Evolutionary conservation across 2,329 filamentous ascomycete genomes (phyloP), one percentile per base, ranked within the genome.

Genomic region (Botryotinia convoluta): DNA sequence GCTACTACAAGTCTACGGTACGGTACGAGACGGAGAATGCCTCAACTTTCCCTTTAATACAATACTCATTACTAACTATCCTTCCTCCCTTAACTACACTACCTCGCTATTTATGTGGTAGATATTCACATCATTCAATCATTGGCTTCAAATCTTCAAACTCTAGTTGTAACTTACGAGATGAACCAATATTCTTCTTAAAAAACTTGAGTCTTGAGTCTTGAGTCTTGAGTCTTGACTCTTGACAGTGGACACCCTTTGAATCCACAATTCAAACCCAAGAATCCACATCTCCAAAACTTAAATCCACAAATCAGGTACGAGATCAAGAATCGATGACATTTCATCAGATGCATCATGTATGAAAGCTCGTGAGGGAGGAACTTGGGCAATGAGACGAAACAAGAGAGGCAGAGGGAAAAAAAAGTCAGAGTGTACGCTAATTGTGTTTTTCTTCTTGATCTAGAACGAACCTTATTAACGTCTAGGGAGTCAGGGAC

Each of bases 261-360:
- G n/a, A 29, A 42, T 63, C 60, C 60, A 63, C 60, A 26, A 37
- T 39, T 37, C 44, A 12, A 61, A 37, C 35, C 35, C 35, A 42
- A 57, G n/a, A 57, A 32, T 29, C n/a, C 51, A 57, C 51, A 9
- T 29, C 51, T 29, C 26, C 60, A 12, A 42, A 14, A 16, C 51
- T 18, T 29, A 26, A 63, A 63, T 42, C 37, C 60, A 63, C 60
- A 63, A 63, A n/a, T 63, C 60, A 63, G 60, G 60, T 39, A 63
- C 60, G 39, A 42, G 60, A 63, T 63, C 26, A 42, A 57, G 51
- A 54, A 62, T 29, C 35, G 26, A 62, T 62, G 60, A 62, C 37
- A n/a, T 42, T 57, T 29, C 48, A 54, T 54, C 48, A 54, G 48
- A 54, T 54, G 48, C 48, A 54, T 54, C 6, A 57, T 57, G 51